Evolutionary conservation across 176 grass and related monocot genomes (phyloP), one percentile per base, ranked within the genome.

Genomic region (Rhynchospora breviuscula): DNA sequence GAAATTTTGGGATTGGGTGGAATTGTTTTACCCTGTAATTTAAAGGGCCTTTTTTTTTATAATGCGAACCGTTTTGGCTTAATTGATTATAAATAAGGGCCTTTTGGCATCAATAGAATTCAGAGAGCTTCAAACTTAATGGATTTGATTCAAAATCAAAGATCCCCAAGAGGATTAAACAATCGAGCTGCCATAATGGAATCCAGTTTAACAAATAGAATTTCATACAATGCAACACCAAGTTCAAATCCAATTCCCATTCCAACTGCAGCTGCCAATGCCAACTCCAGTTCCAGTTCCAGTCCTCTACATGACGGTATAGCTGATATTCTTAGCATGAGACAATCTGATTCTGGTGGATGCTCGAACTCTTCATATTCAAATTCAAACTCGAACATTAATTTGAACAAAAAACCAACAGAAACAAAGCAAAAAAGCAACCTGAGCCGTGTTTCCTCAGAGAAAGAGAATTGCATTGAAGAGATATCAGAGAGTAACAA

Each of bases 261-360:
- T 26, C 6, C 22, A 80, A 12, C 49, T 43, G 3, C 33, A 82
- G 46, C 23, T 80, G 21, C 26, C 45, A 75, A 11, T 48, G 9
- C 3, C 52, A 88, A 58, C 21, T 69, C 84, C 67, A 83, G 31
- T 45, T 83, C 70, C 12, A 85, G 85, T 78, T 70, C 63, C 14
- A 84, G 84, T 79, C 81, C 58, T 59, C 73, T 33, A 2, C 82
- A 89, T 60, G 86, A 89, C 79, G 90, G 90, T 88, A 79, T 87
- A 33, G 82, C 83, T 17, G 86, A 85, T 29, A 84, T 89, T 82
- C 29, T 92, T 80, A 87, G 88, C 51, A 49, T 88, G 43, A 90
- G 79, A 40, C 89, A 83, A 68, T 84, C 89, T 21, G 87, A 91
- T 40, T 85, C 85, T 2, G 63, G 85, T 47, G 81, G 83, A 17